Conservation (phyloP, 768 basidiomycete genomes). For the Termitomyces sp. region DNA sequence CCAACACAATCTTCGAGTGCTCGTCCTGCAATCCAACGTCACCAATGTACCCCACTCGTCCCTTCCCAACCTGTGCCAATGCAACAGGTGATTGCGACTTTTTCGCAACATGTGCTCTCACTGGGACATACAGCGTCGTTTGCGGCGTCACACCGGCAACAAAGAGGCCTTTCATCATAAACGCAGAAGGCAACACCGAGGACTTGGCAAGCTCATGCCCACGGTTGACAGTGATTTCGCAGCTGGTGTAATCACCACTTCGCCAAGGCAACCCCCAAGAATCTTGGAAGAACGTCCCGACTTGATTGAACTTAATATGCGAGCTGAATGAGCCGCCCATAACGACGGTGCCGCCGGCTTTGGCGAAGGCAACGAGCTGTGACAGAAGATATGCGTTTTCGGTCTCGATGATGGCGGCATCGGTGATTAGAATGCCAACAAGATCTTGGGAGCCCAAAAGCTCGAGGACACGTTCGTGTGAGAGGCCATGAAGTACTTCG, state of each 20-base stretch:
- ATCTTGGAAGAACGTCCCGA: constrained; percentile 19
- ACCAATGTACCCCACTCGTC: constrained; percentile 31
- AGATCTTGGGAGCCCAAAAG: constrained; percentile 22
- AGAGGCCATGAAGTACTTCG: constrained; percentile 21
- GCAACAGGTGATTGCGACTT: constrained; percentile 24
- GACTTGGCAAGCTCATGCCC: constrained; percentile 12
- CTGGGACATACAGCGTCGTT: constrained; percentile 22
- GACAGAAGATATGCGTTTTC: constrained; percentile 17
- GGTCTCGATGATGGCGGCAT: constrained; percentile 18
- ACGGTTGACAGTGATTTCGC: constrained; percentile 14
- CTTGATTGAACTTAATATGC: constrained; percentile 5
- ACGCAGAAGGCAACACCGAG: constrained; percentile 15
- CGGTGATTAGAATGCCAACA: constrained; percentile 25
- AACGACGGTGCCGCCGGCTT: constrained; percentile 25
- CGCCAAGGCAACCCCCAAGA: constrained; percentile 17
- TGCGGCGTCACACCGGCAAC: constrained; percentile 18
- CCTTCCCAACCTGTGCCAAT: constrained; percentile 20
- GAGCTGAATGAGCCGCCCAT: constrained; percentile 25
- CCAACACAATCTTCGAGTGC: constrained; percentile 24
- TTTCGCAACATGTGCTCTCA: not conserved
- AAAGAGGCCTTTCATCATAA: constrained; percentile 25
- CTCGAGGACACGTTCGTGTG: constrained; percentile 17
- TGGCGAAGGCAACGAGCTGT: constrained; percentile 21
- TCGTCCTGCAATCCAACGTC: constrained; percentile 26
- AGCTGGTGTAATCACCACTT: constrained; percentile 13